A percentile compares a stretch with the other conserved stretches of the same genome.
Conservation (phyloP, 2,329 filamentous ascomycete species). For the Colletotrichum acutatum region DNA sequence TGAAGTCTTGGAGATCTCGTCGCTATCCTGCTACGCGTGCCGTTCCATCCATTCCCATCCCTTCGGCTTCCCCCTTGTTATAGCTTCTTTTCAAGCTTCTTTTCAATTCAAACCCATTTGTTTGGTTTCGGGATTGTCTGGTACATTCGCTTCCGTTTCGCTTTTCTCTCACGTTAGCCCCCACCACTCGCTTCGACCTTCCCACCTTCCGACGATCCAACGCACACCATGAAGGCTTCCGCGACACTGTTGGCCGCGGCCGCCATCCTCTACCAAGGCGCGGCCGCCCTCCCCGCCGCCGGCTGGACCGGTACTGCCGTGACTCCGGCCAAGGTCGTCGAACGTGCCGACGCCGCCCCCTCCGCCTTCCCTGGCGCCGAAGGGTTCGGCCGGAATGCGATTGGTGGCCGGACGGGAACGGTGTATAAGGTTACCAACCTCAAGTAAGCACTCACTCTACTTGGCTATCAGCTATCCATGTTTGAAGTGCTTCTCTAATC, state of each 20-base stretch:
- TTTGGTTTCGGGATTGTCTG: constrained; percentile 17
- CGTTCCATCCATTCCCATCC: neutral
- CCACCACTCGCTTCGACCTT: neutral
- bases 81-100: neutral
- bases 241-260: constrained; percentile 15
- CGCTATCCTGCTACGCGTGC: neutral
- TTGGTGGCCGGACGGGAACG: constrained; percentile 56
- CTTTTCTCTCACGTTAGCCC: neutral
- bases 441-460: constrained; percentile 39
- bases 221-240: constrained; percentile 24
- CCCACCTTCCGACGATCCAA: neutral
- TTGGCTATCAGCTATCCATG: neutral
- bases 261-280: constrained; percentile 13
- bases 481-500: neutral
- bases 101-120: neutral
- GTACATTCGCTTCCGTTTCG: constrained; percentile 18
- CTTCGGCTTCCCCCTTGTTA: neutral
- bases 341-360: constrained; percentile 13
- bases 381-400: constrained; percentile 58
- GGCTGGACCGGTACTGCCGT: constrained; percentile 10
- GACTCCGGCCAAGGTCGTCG: constrained; percentile 10
- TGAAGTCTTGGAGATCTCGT: neutral
- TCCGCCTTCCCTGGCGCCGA: constrained; percentile 62
- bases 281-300: constrained; percentile 9
- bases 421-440: constrained; percentile 62